These are phyloP conservation scores for Neurospora africana DNA, from an alignment of 495 filamentous ascomycete species.

Conservation along the genomic window DNA sequence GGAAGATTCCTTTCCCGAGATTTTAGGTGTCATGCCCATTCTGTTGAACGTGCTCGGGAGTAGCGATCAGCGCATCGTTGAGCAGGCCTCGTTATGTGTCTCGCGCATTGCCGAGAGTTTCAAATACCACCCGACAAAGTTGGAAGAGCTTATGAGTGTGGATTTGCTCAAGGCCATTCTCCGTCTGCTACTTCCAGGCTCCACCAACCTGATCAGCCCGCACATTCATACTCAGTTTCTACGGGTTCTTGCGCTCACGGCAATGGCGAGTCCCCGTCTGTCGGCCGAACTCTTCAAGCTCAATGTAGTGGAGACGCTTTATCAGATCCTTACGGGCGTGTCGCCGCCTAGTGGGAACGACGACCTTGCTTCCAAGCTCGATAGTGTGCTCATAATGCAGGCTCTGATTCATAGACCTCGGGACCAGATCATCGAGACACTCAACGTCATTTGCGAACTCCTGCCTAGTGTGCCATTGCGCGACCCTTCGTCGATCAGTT, in stretches of 20 bases:
- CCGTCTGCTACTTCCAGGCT: slow-evolving; percentile 85
- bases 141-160: slow-evolving; percentile 84
- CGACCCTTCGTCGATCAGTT: slow-evolving; percentile 42
- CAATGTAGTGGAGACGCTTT: slow-evolving; percentile 95
- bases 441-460: slow-evolving; percentile 96
- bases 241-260: slow-evolving; percentile 75
- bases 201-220: slow-evolving; percentile 88
- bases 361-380: slow-evolving; percentile 78
- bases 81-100: slow-evolving; percentile 92
- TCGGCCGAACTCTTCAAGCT: slow-evolving; percentile 90
- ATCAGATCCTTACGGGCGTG: slow-evolving; percentile 94
- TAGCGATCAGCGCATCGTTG: slow-evolving; percentile 92
- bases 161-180: slow-evolving; percentile 79
- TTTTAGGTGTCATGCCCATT: slow-evolving; percentile 91
- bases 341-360: slow-evolving; percentile 76
- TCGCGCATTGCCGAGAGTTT: slow-evolving; percentile 97
- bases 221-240: slow-evolving; percentile 97
- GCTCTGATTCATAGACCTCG: slow-evolving; percentile 92
- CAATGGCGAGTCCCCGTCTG: slow-evolving; percentile 73
- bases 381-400: slow-evolving; percentile 98
- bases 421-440: slow-evolving; percentile 92
- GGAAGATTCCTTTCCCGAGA: slow-evolving; percentile 78
- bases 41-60: slow-evolving; percentile 80
- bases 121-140: slow-evolving; percentile 69
- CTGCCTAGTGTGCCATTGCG: slow-evolving; percentile 56